Conservation (phyloP, 148 eudicot genomes). For the Selenicereus undatus region DNA sequence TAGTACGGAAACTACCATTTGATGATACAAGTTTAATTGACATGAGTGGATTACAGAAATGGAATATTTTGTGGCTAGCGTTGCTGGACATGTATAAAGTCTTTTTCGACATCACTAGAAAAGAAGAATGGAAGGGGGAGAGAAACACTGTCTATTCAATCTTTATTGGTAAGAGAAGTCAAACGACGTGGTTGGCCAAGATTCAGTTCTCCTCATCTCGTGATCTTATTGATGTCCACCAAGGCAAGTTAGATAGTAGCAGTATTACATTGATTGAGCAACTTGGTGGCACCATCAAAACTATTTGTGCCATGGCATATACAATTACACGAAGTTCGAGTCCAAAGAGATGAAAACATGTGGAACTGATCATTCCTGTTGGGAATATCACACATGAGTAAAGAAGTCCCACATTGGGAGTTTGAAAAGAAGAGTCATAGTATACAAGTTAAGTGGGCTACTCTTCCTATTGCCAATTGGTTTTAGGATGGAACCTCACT, state of each 20-base stretch:
- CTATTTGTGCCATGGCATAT: no score
- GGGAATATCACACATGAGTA: no score
- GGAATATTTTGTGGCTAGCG: slow-evolving; percentile 27
- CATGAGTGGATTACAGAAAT: slow-evolving; percentile 10
- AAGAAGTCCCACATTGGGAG: no score
- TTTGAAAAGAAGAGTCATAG: no score
- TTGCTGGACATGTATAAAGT: background rate
- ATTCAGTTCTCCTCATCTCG: background rate
- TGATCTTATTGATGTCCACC: no score
- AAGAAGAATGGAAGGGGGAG: background rate
- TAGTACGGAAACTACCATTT: no score
- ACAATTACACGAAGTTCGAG: no score
- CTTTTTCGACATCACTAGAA: slow-evolving; percentile 13
- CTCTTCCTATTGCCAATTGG: no score
- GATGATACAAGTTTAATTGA: background rate
- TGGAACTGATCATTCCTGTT: no score
- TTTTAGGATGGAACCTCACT: no score
- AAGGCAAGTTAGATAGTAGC: background rate
- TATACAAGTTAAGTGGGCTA: no score
- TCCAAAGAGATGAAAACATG: no score
- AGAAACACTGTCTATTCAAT: slow-evolving; percentile 12
- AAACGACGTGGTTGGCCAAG: slow-evolving; percentile 20
- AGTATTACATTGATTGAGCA: background rate
- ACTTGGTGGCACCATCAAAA: background rate
- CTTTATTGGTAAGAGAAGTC: slow-evolving; percentile 21